phyloP scores from a whole-genome alignment of 805 yeast genomes.

The Hanseniaspora taiwanica region DNA sequence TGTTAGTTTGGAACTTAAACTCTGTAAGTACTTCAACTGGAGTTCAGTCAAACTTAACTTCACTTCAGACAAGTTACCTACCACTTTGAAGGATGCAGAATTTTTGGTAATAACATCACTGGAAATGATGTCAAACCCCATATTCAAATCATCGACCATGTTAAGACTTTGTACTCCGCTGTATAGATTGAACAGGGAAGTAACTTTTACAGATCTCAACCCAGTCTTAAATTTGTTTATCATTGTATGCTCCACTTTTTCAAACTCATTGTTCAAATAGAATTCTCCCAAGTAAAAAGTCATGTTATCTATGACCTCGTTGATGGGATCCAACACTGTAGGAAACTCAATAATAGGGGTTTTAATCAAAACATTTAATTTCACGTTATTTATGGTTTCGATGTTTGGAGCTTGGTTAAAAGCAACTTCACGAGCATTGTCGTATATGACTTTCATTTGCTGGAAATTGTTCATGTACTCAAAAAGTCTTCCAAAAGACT shows the following conservation, averaged over 20 bases:
- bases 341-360: constrained; percentile 86
- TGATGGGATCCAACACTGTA: constrained; percentile 29
- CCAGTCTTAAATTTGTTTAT: constrained; percentile 56
- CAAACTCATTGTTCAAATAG: constrained; percentile 50
- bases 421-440: constrained; percentile 79
- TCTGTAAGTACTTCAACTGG: constrained; percentile 47
- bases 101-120: constrained; percentile 26
- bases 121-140: constrained; percentile 46
- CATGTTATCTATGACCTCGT: constrained; percentile 40
- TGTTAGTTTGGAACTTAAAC: constrained; percentile 42
- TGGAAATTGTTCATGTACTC: constrained; percentile 61
- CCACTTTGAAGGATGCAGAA: constrained; percentile 37
- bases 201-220: constrained; percentile 54
- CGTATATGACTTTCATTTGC: constrained; percentile 81
- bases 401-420: constrained; percentile 64
- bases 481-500: constrained; percentile 55
- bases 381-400: constrained; percentile 38
- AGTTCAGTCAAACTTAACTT: constrained; percentile 57
- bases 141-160: constrained; percentile 52
- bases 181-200: constrained; percentile 43
- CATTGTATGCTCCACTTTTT: constrained; percentile 15
- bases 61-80: constrained; percentile 50
- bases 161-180: constrained; percentile 39
- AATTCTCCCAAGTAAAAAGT: constrained; percentile 76
- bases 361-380: constrained; percentile 55